Evolutionary conservation across 106 monocot genomes (phyloP), one percentile per base, ranked within the genome.

Genomic region (Acanthochlamys bracteata): DNA sequence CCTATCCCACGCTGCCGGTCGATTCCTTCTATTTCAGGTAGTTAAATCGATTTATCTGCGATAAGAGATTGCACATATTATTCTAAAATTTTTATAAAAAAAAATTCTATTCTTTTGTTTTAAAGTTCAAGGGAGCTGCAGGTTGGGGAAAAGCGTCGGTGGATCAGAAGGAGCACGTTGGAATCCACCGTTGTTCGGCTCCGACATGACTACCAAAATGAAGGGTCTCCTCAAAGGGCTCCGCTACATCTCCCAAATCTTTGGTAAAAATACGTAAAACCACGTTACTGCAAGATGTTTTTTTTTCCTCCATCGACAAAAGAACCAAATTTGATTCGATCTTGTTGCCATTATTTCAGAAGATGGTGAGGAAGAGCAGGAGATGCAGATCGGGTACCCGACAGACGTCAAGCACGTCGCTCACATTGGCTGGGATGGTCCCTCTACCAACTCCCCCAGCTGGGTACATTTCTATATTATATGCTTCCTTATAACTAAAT

Each of bases 401-500:
- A 63, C 63, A 41, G 63, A 63, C 19, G 63, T 63, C 13, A 63
- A 63, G 22, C 63, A 63, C 63, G 63, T 63, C 20, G 63, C 63
- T 2, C 63, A 63, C 63, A 63, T 63, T 23, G 63, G 63, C 10
- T 63, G 41, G 41, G 69, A 60, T 25, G 57, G 41, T 26, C 52
- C 65, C 43, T 53, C 65, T 24, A 15, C 52, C 7, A 53, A 53
- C 26, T 66, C 65, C 11, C 53, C 65, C 17, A 51, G 52, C 65
- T 52, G 65, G 52, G 24, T 51, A 53, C 1, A 26, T 26, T 46
- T 64, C 16, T 47, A 24, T 22, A 23, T 64, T 47, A 19, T 22
- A 19, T 49, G 16, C 17, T 49, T 2, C 17, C 49, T 49, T 1
- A 10, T 33, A 49, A 10, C 49, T 49, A 49, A 10, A 2, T 49